Evolutionary conservation across 352 stramenopile species (phyloP).

Genomic region (Pythium biforme): DNA sequence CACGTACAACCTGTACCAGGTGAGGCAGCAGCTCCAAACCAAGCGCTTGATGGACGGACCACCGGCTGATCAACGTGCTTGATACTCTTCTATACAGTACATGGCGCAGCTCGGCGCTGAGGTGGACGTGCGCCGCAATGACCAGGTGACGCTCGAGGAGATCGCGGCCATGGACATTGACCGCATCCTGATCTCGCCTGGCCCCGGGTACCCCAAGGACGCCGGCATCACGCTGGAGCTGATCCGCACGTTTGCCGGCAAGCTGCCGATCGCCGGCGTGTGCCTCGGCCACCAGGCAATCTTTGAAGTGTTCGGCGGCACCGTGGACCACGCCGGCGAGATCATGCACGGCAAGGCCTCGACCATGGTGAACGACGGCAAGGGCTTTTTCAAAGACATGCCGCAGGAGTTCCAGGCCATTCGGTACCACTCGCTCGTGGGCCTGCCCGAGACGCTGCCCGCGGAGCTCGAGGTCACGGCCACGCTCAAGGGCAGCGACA

Average conservation of each 20-base stretch:
- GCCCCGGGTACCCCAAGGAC: slow-evolving; percentile 78
- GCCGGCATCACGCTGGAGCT: slow-evolving; percentile 82
- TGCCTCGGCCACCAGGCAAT: slow-evolving; percentile 86
- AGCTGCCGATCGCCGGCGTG: slow-evolving; percentile 82
- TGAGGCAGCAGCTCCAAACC: slow-evolving; percentile 9
- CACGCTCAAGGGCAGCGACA: slow-evolving; percentile 77
- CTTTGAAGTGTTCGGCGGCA: slow-evolving; percentile 88
- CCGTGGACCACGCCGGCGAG: slow-evolving; percentile 79
- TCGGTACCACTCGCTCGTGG: slow-evolving; percentile 87
- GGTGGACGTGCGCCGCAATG: slow-evolving; percentile 81
- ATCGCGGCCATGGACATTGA: slow-evolving; percentile 73
- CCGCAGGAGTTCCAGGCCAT: slow-evolving; percentile 77
- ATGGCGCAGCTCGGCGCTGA: slow-evolving; percentile 81
- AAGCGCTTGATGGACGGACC: background rate
- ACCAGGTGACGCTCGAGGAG: slow-evolving; percentile 81
- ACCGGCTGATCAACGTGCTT: background rate
- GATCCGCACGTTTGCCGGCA: slow-evolving; percentile 77
- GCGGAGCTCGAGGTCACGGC: slow-evolving; percentile 77
- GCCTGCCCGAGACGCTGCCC: slow-evolving; percentile 76
- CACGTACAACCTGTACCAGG: slow-evolving; percentile 90
- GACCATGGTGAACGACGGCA: slow-evolving; percentile 80
- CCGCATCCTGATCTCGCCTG: slow-evolving; percentile 88
- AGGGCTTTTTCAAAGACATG: slow-evolving; percentile 85
- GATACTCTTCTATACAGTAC: slow-evolving; percentile 39
- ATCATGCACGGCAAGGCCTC: slow-evolving; percentile 89